Percentiles rank a stretch among this genome's conserved stretches.
Conservation (phyloP, 805 yeast species). For the Phaffomyces antillensis region DNA sequence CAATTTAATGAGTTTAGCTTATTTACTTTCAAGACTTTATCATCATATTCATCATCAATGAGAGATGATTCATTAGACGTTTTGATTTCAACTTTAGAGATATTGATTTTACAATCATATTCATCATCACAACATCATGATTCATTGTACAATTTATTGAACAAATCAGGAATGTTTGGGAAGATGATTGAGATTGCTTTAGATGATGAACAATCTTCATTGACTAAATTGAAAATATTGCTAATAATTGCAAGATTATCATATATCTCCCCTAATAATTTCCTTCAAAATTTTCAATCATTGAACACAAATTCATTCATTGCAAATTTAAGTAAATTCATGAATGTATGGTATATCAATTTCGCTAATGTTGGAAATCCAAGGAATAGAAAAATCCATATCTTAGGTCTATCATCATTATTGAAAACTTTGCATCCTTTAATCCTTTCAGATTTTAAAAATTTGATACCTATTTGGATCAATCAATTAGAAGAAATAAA, state of each 20-base stretch:
- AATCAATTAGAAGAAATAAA: slow-evolving; percentile 67
- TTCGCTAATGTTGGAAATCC: slow-evolving; percentile 62
- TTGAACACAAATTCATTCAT: too few relatives aligned
- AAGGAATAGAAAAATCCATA: slow-evolving; percentile 59
- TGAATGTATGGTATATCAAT: slow-evolving; percentile 37
- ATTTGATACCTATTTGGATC: slow-evolving; percentile 37
- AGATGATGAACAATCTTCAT: slow-evolving; percentile 26
- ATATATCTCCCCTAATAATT: slow-evolving; percentile 25
- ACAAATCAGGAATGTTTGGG: slow-evolving; percentile 15
- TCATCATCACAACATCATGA: background rate
- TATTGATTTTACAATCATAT: slow-evolving; percentile 28
- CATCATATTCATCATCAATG: slow-evolving; percentile 50
- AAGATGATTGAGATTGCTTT: slow-evolving; percentile 21
- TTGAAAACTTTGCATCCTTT: slow-evolving; percentile 30
- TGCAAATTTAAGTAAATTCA: slow-evolving; percentile 19
- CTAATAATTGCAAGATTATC: slow-evolving; percentile 30
- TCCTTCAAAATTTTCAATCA: slow-evolving; percentile 17
- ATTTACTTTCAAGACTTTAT: slow-evolving; percentile 40
- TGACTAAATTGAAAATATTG: slow-evolving; percentile 27
- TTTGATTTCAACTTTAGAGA: slow-evolving; percentile 47
- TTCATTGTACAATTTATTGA: slow-evolving; percentile 10
- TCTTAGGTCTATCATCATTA: slow-evolving; percentile 54
- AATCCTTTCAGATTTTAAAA: slow-evolving; percentile 25
- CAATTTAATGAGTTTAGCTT: slow-evolving; percentile 27
- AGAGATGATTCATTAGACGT: slow-evolving; percentile 64